Conservation (phyloP, 768 basidiomycete species). For the Epithele typhae region DNA sequence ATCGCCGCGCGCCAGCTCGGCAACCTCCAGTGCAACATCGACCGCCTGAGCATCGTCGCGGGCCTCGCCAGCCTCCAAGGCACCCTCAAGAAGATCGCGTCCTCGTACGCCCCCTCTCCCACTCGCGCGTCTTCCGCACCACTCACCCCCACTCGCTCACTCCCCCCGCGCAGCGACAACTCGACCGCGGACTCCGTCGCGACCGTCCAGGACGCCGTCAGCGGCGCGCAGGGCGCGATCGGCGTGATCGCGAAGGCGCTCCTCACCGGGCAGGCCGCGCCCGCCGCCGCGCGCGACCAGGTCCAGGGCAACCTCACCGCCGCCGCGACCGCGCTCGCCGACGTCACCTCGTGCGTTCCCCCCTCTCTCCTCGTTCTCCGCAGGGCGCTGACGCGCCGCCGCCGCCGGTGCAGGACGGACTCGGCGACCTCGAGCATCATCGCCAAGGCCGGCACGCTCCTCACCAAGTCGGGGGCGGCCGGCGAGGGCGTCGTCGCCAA, state of each 20-base stretch:
- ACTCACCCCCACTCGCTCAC: no score
- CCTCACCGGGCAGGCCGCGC: constrained; percentile 19
- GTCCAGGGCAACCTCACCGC: constrained; percentile 17
- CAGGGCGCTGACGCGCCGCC: no score
- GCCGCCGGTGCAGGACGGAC: constrained; percentile 10
- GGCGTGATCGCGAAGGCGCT: constrained; percentile 20
- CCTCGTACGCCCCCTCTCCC: constrained; percentile 11
- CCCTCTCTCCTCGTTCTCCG: no score
- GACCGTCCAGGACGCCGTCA: constrained; percentile 3
- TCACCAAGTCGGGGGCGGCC: constrained; percentile 10
- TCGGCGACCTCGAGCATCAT: constrained; percentile 2
- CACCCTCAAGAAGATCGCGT: constrained; percentile 18
- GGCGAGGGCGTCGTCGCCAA: constrained; percentile 20
- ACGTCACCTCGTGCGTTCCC: constrained; percentile 7
- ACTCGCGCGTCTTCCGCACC: not conserved
- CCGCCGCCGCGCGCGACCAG: constrained; percentile 20
- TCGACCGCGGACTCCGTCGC: constrained; percentile 2
- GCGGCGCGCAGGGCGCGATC: constrained; percentile 15
- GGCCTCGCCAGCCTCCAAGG: constrained; percentile 18
- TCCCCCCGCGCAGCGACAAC: constrained; percentile 1
- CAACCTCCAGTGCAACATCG: constrained; percentile 29
- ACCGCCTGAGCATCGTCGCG: constrained; percentile 27
- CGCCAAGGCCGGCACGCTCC: constrained; percentile 15
- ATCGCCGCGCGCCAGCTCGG: constrained; percentile 26
- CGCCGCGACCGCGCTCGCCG: constrained; percentile 5